Evolutionary conservation across 2,329 filamentous ascomycete species (phyloP).

Genomic region (Neofusicoccum umdonicola): DNA sequence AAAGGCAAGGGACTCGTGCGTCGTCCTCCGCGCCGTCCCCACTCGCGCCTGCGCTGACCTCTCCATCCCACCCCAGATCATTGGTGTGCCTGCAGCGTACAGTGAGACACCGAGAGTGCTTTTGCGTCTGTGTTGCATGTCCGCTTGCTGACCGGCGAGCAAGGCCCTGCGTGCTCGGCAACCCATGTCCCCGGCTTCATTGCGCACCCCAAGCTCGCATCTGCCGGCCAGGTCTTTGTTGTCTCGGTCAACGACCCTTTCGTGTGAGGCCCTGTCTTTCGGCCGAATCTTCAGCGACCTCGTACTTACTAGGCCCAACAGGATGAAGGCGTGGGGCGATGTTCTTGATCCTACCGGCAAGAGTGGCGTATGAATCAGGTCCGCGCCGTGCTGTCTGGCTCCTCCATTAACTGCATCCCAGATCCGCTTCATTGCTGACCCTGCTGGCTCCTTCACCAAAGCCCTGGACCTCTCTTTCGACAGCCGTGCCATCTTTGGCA

Average conservation of each 20-base stretch:
- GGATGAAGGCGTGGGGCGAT: constrained; percentile 86
- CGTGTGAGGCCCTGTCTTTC: constrained; percentile 56
- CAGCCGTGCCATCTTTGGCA: constrained; percentile 74
- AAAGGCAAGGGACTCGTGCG: constrained; percentile 59
- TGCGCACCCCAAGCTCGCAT: constrained; percentile 71
- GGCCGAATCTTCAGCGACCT: constrained; percentile 12
- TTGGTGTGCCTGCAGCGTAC: constrained; percentile 45
- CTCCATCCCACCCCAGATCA: not conserved
- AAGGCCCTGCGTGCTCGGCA: constrained; percentile 58
- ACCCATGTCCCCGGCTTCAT: constrained; percentile 85
- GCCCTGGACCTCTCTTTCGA: constrained; percentile 83
- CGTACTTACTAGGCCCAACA: constrained; percentile 34
- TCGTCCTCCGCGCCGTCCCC: not conserved
- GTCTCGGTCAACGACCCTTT: constrained; percentile 93
- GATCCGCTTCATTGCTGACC: constrained; percentile 89
- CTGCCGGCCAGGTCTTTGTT: constrained; percentile 82
- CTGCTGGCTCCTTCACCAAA: constrained; percentile 74
- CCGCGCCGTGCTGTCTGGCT: constrained; percentile 18
- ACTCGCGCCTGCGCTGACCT: not conserved
- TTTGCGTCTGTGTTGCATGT: not conserved
- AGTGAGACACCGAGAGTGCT: constrained; percentile 27
- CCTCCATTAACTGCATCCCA: constrained; percentile 34
- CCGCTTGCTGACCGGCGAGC: constrained; percentile 27
- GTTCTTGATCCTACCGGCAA: constrained; percentile 71
- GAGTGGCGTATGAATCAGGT: constrained; percentile 60